Evolutionary conservation across 371 early-diverging fungal genomes (phyloP), one percentile per base, ranked within the genome.

Genomic region (Smittium culicis): DNA sequence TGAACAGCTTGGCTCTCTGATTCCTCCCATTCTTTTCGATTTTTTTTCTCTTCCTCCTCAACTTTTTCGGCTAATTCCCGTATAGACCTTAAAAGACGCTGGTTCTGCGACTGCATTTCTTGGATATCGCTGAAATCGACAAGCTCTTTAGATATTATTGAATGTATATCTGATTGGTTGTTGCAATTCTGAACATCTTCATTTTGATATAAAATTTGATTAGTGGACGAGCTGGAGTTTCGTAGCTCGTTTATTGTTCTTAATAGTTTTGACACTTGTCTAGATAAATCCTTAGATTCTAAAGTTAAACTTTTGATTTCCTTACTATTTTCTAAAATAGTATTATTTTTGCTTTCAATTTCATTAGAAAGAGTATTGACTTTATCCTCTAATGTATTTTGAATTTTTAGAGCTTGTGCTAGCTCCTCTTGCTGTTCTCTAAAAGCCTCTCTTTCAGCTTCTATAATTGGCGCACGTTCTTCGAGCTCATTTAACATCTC

Each of bases 61-160:
- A 77, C 72, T 54, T 77, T 75, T 60, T 67, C 70, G 1, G 77
- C 79, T 61, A 82, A 68, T 58, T 81, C 74, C 1, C 83, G 81
- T 20, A 80, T 79, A 0, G 77, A 73, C 45, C 77, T 75, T 45
- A 83, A 74, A 56, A 83, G 80, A 14, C 80, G 71, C 64, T 80
- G 81, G 78, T 83, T 83, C 69, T 83, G 83, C 29, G 74, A 74
- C 54, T 81, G 83, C 32, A 83, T 65, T 31, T 81, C 82, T 34
- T 71, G 72, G n/a, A 83, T 66, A n/a, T 82, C 75, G 0, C 72
- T 67, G 69, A 83, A 83, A 5, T 79, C 68, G 24, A 81, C 78
- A 25, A 83, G 72, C 54, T 81, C 78, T 32, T 80, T 74, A 30
- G 76, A 70, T 60, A 83, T 82, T 29, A 81, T 77, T 55, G 61